Base-by-base conservation (phyloP, 2,329 filamentous ascomycete species). In the Daldinia eschscholtzii region DNA sequence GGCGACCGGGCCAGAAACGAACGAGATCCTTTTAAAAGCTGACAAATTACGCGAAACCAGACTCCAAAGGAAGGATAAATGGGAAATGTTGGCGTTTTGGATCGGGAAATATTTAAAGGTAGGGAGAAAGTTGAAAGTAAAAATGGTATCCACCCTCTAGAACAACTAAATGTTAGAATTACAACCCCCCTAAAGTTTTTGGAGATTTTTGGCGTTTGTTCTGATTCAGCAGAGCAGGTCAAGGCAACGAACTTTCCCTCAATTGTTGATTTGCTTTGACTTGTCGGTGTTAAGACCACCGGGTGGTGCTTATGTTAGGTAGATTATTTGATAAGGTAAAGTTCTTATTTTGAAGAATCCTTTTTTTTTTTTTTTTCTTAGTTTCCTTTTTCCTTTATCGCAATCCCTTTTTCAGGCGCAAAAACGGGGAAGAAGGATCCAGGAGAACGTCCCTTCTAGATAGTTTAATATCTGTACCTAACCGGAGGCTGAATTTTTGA, bases 401-500 rank as follows among this genome's bases (percentile, higher is more conserved):
- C 57, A 64, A 64, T 52, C 23, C 52, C 41, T 46, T 65, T 46
- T 65, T 67, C 41, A 37, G 57, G 56, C 68, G 57, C 60, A 46
- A 35, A 56, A 12, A 30, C 44, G 60, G 55, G 61, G 58, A 52
- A 52, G 61, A 30, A 65, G 44, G 50, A 61, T 68, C 57, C 57
- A 37, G 68, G 53, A 37, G 41, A 60, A 44, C 20, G 42, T 48
- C 39, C 59, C 61, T 67, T 67, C 58, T 30, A 46, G 44, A 65
- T 61, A 56, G 41, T 61, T 60, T 57, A 46, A 57, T 18, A 64
- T 64, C 57, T 65, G 68, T 70, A 71, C 68, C 63, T 71, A 68
- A 69, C 65, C 63, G 66, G 66, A 71, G 69, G 69, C 69, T 71
- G 66, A 69, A 67, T 60, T 71, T 69, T 69, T 64, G 65, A 50